Conservation (phyloP, 2,329 filamentous ascomycete species). For the Seiridium unicorne region DNA sequence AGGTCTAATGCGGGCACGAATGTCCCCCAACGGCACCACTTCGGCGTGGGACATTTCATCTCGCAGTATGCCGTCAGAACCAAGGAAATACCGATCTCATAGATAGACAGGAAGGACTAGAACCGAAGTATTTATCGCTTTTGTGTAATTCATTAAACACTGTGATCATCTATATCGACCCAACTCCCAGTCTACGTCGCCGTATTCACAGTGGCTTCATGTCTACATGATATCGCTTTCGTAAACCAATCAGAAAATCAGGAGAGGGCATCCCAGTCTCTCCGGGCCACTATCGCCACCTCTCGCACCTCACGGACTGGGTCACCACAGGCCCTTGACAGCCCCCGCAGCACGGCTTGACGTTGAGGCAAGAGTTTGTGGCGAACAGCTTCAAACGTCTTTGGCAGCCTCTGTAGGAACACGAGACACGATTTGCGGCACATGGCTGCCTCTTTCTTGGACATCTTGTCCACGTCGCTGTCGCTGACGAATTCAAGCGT, state of each 20-base stretch:
- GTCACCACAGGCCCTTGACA: constrained; percentile 24
- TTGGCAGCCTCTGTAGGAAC: constrained; percentile 47
- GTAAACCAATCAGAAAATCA: constrained; percentile 5
- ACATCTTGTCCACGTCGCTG: constrained; percentile 8
- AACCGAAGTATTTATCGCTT: too few species aligned
- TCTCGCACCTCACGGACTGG: constrained; percentile 50
- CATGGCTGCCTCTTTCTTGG: constrained; percentile 15
- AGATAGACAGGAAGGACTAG: too few species aligned
- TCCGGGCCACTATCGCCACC: constrained; percentile 46
- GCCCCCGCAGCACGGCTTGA: constrained; percentile 41
- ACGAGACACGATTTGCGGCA: constrained; percentile 47
- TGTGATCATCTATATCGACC: too few species aligned
- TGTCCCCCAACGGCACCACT: too few species aligned
- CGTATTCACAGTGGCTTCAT: too few species aligned
- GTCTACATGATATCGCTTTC: too few species aligned
- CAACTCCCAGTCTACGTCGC: too few species aligned
- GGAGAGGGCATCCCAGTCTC: constrained; percentile 42
- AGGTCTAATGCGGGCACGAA: too few species aligned
- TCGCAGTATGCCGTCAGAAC: too few species aligned
- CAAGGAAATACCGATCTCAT: too few species aligned
- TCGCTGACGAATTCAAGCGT: constrained; percentile 7
- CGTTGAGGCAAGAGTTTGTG: constrained; percentile 38
- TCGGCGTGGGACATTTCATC: too few species aligned
- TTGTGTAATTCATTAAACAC: too few species aligned
- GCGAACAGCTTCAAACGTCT: constrained; percentile 45